Evolutionary conservation across 2,329 filamentous ascomycete species (phyloP).

Genomic region (Blumeria hordei): DNA sequence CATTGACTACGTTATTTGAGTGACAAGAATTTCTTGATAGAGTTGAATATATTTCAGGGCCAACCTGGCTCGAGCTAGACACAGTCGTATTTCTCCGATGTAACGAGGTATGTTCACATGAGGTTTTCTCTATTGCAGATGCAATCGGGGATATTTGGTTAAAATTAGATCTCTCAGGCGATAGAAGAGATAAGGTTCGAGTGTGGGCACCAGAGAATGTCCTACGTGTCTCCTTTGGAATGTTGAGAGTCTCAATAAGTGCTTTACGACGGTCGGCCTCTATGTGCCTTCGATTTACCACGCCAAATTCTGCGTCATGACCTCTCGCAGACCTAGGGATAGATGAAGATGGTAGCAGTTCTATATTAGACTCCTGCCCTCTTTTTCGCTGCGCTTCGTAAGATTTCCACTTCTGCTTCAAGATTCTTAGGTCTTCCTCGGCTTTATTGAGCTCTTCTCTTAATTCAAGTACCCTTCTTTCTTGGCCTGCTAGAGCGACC

Average conservation of each 20-base stretch:
- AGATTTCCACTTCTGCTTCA: constrained; percentile 67
- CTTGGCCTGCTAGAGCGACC: constrained; percentile 75
- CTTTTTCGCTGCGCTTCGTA: constrained; percentile 59
- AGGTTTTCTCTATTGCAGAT: constrained; percentile 16
- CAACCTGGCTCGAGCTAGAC: constrained; percentile 13
- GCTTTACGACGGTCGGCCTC: constrained; percentile 56
- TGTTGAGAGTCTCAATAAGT: constrained; percentile 27
- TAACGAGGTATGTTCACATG: constrained; percentile 2
- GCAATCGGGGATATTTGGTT: constrained; percentile 6
- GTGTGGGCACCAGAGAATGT: constrained; percentile 40
- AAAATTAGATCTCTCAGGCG: constrained; percentile 21
- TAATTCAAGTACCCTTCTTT: constrained; percentile 72
- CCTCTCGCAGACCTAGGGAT: constrained; percentile 5
- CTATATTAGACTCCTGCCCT: constrained; percentile 34
- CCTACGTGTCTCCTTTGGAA: constrained; percentile 23
- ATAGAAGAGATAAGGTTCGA: constrained; percentile 54
- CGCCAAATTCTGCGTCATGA: constrained; percentile 7
- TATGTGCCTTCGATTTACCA: constrained; percentile 15
- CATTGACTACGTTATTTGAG: constrained; percentile 12
- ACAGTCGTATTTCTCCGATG: constrained; percentile 10
- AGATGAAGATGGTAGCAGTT: constrained; percentile 31
- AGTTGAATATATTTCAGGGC: constrained; percentile 9
- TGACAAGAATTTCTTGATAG: constrained; percentile 14
- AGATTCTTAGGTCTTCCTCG: constrained; percentile 45
- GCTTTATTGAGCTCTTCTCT: constrained; percentile 72